A percentile compares a stretch with the other conserved stretches of the same genome.
Conservation (phyloP, 352 stramenopile genomes). For the Globisporangium middletonii region DNA sequence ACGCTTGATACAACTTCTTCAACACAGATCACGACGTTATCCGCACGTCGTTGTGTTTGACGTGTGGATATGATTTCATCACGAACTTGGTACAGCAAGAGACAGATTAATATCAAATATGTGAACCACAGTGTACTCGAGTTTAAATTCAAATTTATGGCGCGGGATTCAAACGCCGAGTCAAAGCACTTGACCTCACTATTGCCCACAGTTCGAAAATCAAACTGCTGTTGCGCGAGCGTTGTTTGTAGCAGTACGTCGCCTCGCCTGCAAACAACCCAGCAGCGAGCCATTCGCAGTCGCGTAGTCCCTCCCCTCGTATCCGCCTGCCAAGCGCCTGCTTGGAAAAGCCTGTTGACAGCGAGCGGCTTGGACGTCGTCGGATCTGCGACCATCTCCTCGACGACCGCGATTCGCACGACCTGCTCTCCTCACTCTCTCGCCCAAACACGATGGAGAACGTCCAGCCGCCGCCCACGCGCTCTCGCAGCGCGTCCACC, state of each 20-base stretch:
- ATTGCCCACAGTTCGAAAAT: slow-evolving; percentile 26
- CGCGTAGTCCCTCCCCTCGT: too few species aligned
- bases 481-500: slow-evolving; percentile 1
- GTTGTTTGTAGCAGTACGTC: slow-evolving; percentile 9
- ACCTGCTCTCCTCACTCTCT: slow-evolving; percentile 6
- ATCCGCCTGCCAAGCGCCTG: neutral
- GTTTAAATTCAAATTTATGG: slow-evolving; percentile 1
- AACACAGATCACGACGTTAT: neutral
- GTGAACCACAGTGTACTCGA: neutral
- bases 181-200: slow-evolving; percentile 26
- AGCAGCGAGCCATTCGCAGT: too few species aligned
- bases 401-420: neutral
- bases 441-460: slow-evolving; percentile 14
- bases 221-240: slow-evolving; percentile 11
- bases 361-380: too few species aligned
- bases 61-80: too few species aligned
- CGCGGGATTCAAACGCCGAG: slow-evolving; percentile 9
- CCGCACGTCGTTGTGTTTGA: too few species aligned
- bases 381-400: neutral
- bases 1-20: neutral
- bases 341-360: slow-evolving; percentile 6
- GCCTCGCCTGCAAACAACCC: slow-evolving; percentile 10
- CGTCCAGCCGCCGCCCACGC: slow-evolving; percentile 6
- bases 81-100: too few species aligned
- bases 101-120: neutral